Conservation (phyloP, 2,329 filamentous ascomycete genomes). For the Aspergillus sp. region DNA sequence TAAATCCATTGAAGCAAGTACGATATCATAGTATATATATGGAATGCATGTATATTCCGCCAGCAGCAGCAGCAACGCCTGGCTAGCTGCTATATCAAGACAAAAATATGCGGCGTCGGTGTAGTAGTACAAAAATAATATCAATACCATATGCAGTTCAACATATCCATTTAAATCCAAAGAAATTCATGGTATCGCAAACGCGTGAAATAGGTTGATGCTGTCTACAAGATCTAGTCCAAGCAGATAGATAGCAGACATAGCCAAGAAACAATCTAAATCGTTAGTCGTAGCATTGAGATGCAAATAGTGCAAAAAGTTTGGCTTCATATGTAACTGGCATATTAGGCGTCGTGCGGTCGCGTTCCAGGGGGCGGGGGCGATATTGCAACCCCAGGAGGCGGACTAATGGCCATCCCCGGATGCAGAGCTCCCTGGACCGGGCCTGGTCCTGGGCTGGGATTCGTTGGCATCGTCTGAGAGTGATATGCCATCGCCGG, state of each 20-base stretch:
- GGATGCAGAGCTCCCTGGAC: background rate
- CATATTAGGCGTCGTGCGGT: background rate
- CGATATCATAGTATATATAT: background rate
- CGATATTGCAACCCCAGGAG: background rate
- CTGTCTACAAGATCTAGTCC: background rate
- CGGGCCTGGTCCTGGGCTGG: background rate
- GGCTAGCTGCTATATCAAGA: background rate
- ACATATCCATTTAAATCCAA: background rate
- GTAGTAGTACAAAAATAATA: background rate
- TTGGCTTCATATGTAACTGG: background rate
- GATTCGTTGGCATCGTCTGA: slow-evolving; percentile 9
- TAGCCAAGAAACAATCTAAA: background rate
- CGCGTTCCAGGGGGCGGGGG: background rate
- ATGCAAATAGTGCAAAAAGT: background rate
- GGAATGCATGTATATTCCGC: background rate
- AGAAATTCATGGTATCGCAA: background rate
- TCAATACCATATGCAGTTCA: slow-evolving; percentile 12
- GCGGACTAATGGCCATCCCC: background rate
- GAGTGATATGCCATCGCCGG: slow-evolving; percentile 31
- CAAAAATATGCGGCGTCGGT: background rate
- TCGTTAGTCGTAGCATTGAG: background rate
- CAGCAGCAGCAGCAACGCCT: background rate
- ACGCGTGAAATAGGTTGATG: background rate
- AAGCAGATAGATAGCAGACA: background rate
- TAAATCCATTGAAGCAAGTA: background rate